These are phyloP conservation scores for Aschersonia sp. DNA, from an alignment of 2,329 filamentous ascomycete genomes.

Conservation along the genomic window DNA sequence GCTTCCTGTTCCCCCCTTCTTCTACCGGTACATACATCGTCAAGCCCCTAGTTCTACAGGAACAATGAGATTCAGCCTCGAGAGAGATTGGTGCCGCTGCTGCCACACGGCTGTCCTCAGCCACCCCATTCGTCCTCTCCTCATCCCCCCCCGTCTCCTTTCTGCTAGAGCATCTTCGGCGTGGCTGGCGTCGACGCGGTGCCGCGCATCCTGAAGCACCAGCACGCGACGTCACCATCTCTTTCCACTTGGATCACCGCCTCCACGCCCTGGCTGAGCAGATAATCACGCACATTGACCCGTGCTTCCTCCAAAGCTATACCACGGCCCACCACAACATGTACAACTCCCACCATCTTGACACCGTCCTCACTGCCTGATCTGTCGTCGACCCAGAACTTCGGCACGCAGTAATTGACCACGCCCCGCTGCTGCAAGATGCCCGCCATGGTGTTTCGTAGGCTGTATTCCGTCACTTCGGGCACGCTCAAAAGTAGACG, in stretches of 20 bases:
- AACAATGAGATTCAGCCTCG: too few species aligned
- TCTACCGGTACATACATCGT: too few species aligned
- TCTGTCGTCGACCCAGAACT: constrained; percentile 83
- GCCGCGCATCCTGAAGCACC: constrained; percentile 30
- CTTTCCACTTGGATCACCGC: constrained; percentile 78
- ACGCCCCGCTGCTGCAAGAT: constrained; percentile 74
- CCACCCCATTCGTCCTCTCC: too few species aligned
- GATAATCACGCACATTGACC: constrained; percentile 58
- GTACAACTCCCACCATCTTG: constrained; percentile 68
- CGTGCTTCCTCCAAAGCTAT: constrained; percentile 73
- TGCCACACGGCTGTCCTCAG: too few species aligned
- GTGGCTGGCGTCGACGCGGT: constrained; percentile 14
- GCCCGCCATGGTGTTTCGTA: constrained; percentile 75
- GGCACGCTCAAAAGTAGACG: constrained; percentile 75
- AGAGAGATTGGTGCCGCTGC: too few species aligned
- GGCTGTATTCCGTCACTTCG: constrained; percentile 70
- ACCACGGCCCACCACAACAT: constrained; percentile 60
- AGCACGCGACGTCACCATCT: constrained; percentile 57
- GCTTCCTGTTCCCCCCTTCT: too few species aligned
- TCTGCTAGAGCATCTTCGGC: constrained; percentile 18
- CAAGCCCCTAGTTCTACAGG: too few species aligned
- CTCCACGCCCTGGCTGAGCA: constrained; percentile 60
- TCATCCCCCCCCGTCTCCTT: background rate
- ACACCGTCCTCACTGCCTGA: constrained; percentile 25
- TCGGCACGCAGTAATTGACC: constrained; percentile 69